Percentiles rank a stretch among this genome's conserved stretches.
Evolutionary conservation across 805 yeast species (phyloP).

Genomic region (Candida sanyiensis): DNA sequence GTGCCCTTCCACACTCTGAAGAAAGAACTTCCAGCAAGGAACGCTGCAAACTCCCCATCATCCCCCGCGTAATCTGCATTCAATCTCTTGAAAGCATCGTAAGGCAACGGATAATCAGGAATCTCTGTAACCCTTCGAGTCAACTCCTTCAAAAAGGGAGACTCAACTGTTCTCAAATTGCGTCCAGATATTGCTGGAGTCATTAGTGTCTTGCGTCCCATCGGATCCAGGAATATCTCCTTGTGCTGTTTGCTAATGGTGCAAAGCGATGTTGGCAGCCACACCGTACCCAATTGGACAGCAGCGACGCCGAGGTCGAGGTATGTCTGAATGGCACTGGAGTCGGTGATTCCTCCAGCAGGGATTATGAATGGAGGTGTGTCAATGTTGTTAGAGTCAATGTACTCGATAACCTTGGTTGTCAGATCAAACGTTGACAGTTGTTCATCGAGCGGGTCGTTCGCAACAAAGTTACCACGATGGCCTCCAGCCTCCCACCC

Average conservation of each 20-base stretch:
- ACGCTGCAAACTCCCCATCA: slow-evolving; percentile 10
- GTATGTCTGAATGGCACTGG: slow-evolving; percentile 27
- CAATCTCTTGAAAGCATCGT: slow-evolving; percentile 20
- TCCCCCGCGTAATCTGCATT: slow-evolving; percentile 6
- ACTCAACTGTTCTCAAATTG: slow-evolving; percentile 20
- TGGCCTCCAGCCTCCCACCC: slow-evolving; percentile 67
- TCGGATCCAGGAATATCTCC: slow-evolving; percentile 13
- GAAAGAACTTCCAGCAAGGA: slow-evolving; percentile 18
- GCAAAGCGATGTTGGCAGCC: slow-evolving; percentile 27
- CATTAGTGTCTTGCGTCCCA: slow-evolving; percentile 26
- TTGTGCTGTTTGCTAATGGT: slow-evolving; percentile 17
- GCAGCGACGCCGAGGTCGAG: slow-evolving; percentile 42
- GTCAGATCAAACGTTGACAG: slow-evolving; percentile 32
- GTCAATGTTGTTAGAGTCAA: slow-evolving; percentile 4
- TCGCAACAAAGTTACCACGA: slow-evolving; percentile 40
- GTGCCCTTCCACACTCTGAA: slow-evolving; percentile 17
- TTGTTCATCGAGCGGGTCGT: slow-evolving; percentile 30
- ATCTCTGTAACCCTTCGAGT: slow-evolving; percentile 5
- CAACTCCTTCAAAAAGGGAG: slow-evolving; percentile 22
- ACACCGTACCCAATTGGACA: slow-evolving; percentile 52
- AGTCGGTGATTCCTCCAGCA: slow-evolving; percentile 48
- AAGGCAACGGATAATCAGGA: slow-evolving; percentile 26
- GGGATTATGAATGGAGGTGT: slow-evolving; percentile 34
- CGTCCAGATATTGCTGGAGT: slow-evolving; percentile 23
- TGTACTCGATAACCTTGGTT: slow-evolving; percentile 19